A percentile compares a stretch with the other conserved stretches of the same genome.
phyloP scores from a whole-genome alignment of 805 yeast species.

The Starmerella apicola region DNA sequence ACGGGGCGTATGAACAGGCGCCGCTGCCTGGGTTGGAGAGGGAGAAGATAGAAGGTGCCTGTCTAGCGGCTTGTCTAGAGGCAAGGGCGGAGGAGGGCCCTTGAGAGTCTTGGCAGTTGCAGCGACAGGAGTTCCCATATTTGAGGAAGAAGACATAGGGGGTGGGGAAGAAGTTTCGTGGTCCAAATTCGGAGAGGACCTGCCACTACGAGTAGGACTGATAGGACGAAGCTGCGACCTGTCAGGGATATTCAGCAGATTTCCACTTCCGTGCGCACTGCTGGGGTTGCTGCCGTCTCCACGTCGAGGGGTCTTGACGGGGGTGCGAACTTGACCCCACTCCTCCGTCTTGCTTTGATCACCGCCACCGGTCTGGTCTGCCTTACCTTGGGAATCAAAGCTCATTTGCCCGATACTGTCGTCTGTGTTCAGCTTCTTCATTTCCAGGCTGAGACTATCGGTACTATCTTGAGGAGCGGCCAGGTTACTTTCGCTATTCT shows the following conservation, averaged over 20 bases:
- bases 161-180: background rate
- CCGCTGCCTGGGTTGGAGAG: conserved; percentile 13
- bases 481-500: background rate
- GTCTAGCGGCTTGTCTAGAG: no score
- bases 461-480: background rate
- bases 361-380: background rate
- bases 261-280: background rate
- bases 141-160: background rate
- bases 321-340: background rate
- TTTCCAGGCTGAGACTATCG: background rate
- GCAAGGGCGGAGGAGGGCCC: background rate
- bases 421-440: background rate
- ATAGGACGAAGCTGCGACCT: conserved; percentile 16
- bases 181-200: background rate
- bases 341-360: background rate
- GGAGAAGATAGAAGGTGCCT: no score
- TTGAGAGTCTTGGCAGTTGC: background rate
- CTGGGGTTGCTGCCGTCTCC: background rate
- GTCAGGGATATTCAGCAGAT: conserved; percentile 9
- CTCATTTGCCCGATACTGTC: no score
- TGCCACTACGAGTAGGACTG: conserved; percentile 8
- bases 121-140: no score
- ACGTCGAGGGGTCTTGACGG: background rate
- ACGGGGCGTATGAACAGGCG: conserved; percentile 5
- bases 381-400: no score